Conservation (phyloP, 352 stramenopile species). For the Phytophthora sojae region DNA sequence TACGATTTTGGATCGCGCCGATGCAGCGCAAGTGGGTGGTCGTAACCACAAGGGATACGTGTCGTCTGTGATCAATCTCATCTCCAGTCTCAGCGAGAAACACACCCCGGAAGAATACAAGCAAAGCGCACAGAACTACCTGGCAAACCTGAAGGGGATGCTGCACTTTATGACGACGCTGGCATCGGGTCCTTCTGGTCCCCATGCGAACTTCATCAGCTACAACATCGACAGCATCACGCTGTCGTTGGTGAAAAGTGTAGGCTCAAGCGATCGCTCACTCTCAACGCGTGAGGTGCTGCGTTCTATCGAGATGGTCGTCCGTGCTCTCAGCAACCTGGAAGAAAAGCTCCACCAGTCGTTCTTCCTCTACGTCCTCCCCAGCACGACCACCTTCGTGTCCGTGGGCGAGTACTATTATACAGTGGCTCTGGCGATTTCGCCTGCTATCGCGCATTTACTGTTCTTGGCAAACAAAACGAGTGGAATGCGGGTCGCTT, state of each 20-base stretch:
- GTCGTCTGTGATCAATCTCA: constrained; percentile 1
- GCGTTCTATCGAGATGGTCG: constrained; percentile 66
- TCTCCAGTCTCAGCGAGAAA: constrained; percentile 16
- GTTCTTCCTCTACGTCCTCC: constrained; percentile 89
- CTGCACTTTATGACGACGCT: constrained; percentile 86
- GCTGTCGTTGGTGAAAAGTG: constrained; percentile 43
- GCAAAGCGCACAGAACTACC: constrained; percentile 43
- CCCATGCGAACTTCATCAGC: constrained; percentile 82
- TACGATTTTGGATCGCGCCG: constrained; percentile 56
- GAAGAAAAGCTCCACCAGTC: constrained; percentile 92
- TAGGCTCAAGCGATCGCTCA: constrained; percentile 15
- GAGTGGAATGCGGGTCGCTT: constrained; percentile 69
- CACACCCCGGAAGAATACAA: constrained; percentile 29
- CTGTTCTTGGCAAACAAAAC: constrained; percentile 57
- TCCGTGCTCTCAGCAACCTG: constrained; percentile 87
- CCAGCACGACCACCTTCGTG: constrained; percentile 76
- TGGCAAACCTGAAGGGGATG: constrained; percentile 69
- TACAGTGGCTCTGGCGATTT: constrained; percentile 70
- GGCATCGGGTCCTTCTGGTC: constrained; percentile 62
- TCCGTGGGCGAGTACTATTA: constrained; percentile 92
- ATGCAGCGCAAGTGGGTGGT: constrained; percentile 7
- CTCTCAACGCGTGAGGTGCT: constrained; percentile 51
- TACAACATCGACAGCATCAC: constrained; percentile 91
- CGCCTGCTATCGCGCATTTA: constrained; percentile 72
- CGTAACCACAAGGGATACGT: constrained; percentile 17